A percentile compares a stretch with the other conserved stretches of the same genome.
Conservation (phyloP, 441 rosid species). For the Adansonia gregorii region DNA sequence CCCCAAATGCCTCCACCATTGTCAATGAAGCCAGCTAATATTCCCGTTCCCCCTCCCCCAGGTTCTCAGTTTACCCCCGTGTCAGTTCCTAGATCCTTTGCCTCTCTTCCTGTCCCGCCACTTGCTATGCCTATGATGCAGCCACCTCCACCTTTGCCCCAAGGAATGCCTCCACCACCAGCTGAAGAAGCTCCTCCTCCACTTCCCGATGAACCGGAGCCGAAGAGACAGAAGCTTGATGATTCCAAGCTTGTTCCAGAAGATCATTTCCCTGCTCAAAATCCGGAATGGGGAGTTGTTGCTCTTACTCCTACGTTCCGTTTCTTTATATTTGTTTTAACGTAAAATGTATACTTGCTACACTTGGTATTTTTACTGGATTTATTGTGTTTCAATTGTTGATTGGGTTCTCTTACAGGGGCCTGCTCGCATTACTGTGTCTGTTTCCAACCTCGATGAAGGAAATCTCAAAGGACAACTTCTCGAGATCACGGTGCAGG, state of each 20-base stretch:
- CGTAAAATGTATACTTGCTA: too few relatives aligned
- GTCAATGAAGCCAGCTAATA: conserved; percentile 46
- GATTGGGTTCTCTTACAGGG: conserved; percentile 55
- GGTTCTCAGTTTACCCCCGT: conserved; percentile 77
- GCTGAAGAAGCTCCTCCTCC: conserved; percentile 95
- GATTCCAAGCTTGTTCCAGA: conserved; percentile 81
- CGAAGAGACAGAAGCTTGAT: conserved; percentile 86
- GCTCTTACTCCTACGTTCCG: too few relatives aligned
- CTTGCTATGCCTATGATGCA: conserved; percentile 69
- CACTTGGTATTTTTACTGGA: background rate
- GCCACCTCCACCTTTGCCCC: conserved; percentile 76
- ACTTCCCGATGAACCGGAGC: conserved; percentile 95
- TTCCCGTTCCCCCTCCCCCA: conserved; percentile 79
- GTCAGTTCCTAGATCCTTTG: conserved; percentile 63
- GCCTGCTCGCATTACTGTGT: conserved; percentile 60
- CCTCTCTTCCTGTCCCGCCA: conserved; percentile 47
- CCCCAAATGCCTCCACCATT: conserved; percentile 54
- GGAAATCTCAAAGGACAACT: conserved; percentile 82
- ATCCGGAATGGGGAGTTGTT: conserved; percentile 53
- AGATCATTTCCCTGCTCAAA: conserved; percentile 84
- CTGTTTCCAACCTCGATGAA: conserved; percentile 82
- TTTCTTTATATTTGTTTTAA: background rate
- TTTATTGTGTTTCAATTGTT: conserved; percentile 16
- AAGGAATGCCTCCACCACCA: conserved; percentile 89
- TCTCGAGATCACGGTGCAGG: conserved; percentile 80